These are phyloP conservation scores for Przewalskia tangutica DNA, from an alignment of 257 asterid genomes.

Conservation along the genomic window DNA sequence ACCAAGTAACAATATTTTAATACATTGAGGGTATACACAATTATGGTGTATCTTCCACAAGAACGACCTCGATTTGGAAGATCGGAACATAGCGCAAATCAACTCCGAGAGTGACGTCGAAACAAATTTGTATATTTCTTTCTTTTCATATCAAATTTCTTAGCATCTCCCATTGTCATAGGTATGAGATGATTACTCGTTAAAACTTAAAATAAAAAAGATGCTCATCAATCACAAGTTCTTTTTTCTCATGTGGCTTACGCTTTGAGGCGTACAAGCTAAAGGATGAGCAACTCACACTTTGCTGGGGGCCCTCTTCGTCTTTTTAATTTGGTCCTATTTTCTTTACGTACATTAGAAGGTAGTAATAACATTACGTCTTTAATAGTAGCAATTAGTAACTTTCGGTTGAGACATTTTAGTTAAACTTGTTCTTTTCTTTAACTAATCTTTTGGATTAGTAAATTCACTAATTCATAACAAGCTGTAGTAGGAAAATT, in stretches of 20 bases:
- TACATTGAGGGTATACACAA: too few species aligned
- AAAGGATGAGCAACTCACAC: constrained; percentile 11
- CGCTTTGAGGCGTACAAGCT: constrained; percentile 47
- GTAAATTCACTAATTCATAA: neutral
- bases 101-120: too few species aligned
- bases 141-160: too few species aligned
- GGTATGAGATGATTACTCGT: too few species aligned
- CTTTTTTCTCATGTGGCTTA: neutral
- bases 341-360: constrained; percentile 6
- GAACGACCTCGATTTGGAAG: too few species aligned
- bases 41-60: too few species aligned
- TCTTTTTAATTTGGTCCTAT: constrained; percentile 47
- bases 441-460: neutral
- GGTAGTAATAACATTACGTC: neutral
- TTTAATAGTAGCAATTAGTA: neutral
- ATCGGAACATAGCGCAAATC: too few species aligned
- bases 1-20: too few species aligned
- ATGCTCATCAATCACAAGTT: neutral
- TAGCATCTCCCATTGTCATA: too few species aligned
- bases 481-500: neutral
- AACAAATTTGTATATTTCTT: too few species aligned
- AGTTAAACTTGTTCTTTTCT: neutral
- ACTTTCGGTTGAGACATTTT: neutral
- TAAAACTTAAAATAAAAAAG: too few species aligned
- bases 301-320: neutral